phyloP scores from a whole-genome alignment of 2,329 filamentous ascomycete species.

The Nemania abortiva region DNA sequence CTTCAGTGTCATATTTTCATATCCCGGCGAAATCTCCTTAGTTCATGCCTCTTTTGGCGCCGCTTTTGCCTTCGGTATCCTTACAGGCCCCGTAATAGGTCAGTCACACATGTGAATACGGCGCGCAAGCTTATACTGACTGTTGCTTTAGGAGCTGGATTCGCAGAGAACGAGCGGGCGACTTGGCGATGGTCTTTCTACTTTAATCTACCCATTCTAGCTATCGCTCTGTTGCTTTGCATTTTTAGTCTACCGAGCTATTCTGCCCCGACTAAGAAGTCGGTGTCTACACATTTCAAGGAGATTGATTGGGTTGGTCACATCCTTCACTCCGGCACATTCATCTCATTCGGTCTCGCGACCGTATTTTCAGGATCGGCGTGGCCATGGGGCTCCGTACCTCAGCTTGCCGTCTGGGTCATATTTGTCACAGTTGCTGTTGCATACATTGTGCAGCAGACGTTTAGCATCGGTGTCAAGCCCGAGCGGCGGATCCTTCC shows the following conservation, averaged over 20 bases:
- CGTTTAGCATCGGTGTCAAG: slow-evolving; percentile 56
- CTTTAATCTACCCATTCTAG: slow-evolving; percentile 37
- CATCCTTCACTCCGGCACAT: slow-evolving; percentile 57
- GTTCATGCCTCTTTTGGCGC: slow-evolving; percentile 44
- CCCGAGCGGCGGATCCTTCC: slow-evolving; percentile 59
- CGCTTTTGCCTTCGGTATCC: slow-evolving; percentile 48
- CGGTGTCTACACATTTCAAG: slow-evolving; percentile 38
- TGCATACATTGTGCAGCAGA: slow-evolving; percentile 60
- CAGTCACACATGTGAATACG: slow-evolving; percentile 42
- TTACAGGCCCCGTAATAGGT: slow-evolving; percentile 48
- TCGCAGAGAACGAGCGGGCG: slow-evolving; percentile 50
- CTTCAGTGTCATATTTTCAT: slow-evolving; percentile 44
- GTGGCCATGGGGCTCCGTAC: slow-evolving; percentile 62
- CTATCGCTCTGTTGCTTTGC: slow-evolving; percentile 49
- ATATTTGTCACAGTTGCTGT: slow-evolving; percentile 58
- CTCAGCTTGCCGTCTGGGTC: slow-evolving; percentile 61
- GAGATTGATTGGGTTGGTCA: slow-evolving; percentile 61
- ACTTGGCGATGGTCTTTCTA: slow-evolving; percentile 57
- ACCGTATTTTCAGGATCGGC: slow-evolving; percentile 61
- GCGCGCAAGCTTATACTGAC: slow-evolving; percentile 18
- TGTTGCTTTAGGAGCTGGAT: slow-evolving; percentile 47
- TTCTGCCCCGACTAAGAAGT: slow-evolving; percentile 42
- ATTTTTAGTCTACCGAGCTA: slow-evolving; percentile 59
- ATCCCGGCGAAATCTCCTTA: slow-evolving; percentile 41
- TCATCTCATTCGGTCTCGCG: slow-evolving; percentile 46